Percentiles rank a stretch among this genome's conserved stretches.
Conservation (phyloP, 2,329 filamentous ascomycete species). For the Clarireedia sp. region DNA sequence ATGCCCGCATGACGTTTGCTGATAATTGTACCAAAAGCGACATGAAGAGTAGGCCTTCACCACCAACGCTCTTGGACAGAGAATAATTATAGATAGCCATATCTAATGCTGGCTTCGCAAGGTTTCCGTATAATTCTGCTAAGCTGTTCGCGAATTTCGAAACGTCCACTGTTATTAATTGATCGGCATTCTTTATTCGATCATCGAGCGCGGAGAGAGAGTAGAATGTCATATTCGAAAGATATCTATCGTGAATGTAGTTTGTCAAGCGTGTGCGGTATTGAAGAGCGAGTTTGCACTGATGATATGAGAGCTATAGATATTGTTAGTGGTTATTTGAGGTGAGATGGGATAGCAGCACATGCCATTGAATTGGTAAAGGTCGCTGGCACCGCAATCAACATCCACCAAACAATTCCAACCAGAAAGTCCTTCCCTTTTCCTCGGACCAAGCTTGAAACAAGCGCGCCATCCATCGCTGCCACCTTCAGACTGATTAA, state of each 20-base stretch:
- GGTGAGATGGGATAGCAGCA: neutral
- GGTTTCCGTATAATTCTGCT: slow-evolving; percentile 90
- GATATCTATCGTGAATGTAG: slow-evolving; percentile 88
- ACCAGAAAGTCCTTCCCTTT: slow-evolving; percentile 84
- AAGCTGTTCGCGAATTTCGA: slow-evolving; percentile 93
- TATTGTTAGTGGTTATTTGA: slow-evolving; percentile 8
- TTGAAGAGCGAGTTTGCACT: slow-evolving; percentile 85
- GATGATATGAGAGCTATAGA: slow-evolving; percentile 80
- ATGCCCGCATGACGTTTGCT: slow-evolving; percentile 79
- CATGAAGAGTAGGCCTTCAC: slow-evolving; percentile 94
- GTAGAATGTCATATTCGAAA: slow-evolving; percentile 97
- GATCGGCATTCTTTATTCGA: slow-evolving; percentile 96
- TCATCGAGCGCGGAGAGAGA: slow-evolving; percentile 92
- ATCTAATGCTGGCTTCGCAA: slow-evolving; percentile 89
- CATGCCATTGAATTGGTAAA: slow-evolving; percentile 98
- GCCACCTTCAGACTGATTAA: slow-evolving; percentile 93
- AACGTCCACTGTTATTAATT: slow-evolving; percentile 93
- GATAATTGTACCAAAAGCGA: slow-evolving; percentile 87
- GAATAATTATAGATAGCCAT: slow-evolving; percentile 97
- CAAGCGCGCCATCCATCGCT: slow-evolving; percentile 86
- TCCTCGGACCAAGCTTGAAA: slow-evolving; percentile 85
- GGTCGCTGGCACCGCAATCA: slow-evolving; percentile 88
- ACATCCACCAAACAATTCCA: slow-evolving; percentile 95
- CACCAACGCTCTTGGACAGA: slow-evolving; percentile 87
- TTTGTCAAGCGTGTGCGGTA: slow-evolving; percentile 93